Evolutionary conservation across 2,329 filamentous ascomycete genomes (phyloP).

Genomic region (Aureobasidium sp.): DNA sequence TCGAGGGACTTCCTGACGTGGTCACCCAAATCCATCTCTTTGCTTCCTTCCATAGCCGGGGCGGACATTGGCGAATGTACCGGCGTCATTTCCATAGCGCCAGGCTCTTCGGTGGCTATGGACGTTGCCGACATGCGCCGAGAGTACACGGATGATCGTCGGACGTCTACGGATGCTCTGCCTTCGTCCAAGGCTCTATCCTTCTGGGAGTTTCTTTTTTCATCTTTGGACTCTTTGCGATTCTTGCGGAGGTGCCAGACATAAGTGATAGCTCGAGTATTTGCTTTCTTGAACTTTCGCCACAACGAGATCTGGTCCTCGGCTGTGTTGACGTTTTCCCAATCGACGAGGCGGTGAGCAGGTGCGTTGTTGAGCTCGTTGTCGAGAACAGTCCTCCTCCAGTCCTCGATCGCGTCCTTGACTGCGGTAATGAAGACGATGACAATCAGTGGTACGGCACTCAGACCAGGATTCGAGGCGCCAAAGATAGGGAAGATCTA

Average conservation of each 20-base stretch:
- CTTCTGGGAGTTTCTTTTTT: slow-evolving; percentile 42
- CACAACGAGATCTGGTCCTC: slow-evolving; percentile 79
- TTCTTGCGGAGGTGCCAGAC: slow-evolving; percentile 42
- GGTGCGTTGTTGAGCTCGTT: slow-evolving; percentile 94
- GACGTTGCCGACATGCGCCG: slow-evolving; percentile 40
- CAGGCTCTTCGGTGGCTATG: slow-evolving; percentile 41
- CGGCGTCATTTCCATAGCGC: slow-evolving; percentile 85
- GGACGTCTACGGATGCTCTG: slow-evolving; percentile 59
- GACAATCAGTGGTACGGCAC: slow-evolving; percentile 84
- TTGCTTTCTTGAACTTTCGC: slow-evolving; percentile 87
- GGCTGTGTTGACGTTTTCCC: slow-evolving; percentile 86
- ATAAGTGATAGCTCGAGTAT: slow-evolving; percentile 53
- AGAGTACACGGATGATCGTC: slow-evolving; percentile 49
- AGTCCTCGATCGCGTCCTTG: slow-evolving; percentile 95
- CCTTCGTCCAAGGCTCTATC: slow-evolving; percentile 46
- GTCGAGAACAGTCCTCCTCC: slow-evolving; percentile 80
- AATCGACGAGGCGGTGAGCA: slow-evolving; percentile 79
- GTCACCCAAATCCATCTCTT: slow-evolving; percentile 18
- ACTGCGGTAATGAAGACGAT: slow-evolving; percentile 82
- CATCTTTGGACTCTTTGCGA: slow-evolving; percentile 32
- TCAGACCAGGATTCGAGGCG: slow-evolving; percentile 79
- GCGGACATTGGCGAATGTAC: slow-evolving; percentile 71
- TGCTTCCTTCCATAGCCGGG: slow-evolving; percentile 36
- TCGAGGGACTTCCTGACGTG: slow-evolving; percentile 14
- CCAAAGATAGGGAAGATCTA: slow-evolving; percentile 97